These are phyloP conservation scores for Myxozyma udenii DNA, from an alignment of 805 yeast species.

Conservation along the genomic window DNA sequence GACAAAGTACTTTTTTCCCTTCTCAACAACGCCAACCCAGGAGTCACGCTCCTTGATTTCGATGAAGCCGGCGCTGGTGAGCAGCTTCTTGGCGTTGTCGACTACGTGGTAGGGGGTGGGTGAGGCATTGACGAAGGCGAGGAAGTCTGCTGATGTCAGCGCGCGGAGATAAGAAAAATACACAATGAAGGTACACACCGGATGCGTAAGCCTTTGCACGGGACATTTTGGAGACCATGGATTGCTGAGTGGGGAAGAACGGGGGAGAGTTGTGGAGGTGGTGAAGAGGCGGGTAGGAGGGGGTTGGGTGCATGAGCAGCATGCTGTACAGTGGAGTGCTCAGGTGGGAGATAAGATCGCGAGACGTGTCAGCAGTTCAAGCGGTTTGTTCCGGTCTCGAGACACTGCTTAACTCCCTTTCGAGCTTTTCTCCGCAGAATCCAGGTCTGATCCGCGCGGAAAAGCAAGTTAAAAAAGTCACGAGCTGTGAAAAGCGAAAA, in stretches of 20 bases:
- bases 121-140: slow-evolving; percentile 73
- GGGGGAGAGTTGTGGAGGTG: background rate
- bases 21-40: slow-evolving; percentile 59
- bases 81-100: slow-evolving; percentile 53
- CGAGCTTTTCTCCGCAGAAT: too few species aligned
- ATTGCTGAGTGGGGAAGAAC: background rate
- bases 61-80: slow-evolving; percentile 61
- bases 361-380: too few species aligned
- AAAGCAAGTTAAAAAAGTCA: too few species aligned
- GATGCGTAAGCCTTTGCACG: slow-evolving; percentile 23
- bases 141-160: slow-evolving; percentile 47
- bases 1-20: slow-evolving; percentile 71
- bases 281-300: background rate
- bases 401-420: too few species aligned
- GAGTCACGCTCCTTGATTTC: slow-evolving; percentile 67
- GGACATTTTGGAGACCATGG: slow-evolving; percentile 21
- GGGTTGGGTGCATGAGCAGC: too few species aligned
- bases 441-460: too few species aligned
- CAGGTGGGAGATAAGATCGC: too few species aligned
- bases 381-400: too few species aligned
- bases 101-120: slow-evolving; percentile 97
- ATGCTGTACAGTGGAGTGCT: too few species aligned
- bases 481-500: too few species aligned
- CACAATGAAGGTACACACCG: slow-evolving; percentile 6
- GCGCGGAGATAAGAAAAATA: background rate